Base-by-base conservation (phyloP, 116 monocot genomes). In the Cymodocea nodosa region DNA sequence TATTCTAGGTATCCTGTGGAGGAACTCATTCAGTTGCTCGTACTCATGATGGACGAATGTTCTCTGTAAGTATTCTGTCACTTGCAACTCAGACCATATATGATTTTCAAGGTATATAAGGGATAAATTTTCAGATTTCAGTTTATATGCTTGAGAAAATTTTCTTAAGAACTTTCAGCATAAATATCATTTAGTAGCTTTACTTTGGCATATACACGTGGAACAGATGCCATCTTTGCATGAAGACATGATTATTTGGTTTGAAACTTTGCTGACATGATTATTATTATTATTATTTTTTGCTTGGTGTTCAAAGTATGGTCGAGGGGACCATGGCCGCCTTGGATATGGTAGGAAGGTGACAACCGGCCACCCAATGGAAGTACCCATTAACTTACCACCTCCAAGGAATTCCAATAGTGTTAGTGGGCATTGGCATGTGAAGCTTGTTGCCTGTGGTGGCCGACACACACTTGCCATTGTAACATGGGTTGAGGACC, bases 21-120 rank as follows among this genome's bases (percentile, higher is more conserved):
- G 98, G 98, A 22, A 91, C 98, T 30, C 98, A 91, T 77, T 98
- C 92, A n/a, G 98, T 98, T 52, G 92, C 98, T 59, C 77, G 76
- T 20, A 98, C 92, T 50, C 82, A 76, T 15, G 84, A 89, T 70
- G 98, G 98, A 36, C 76, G 88, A 70, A 86, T 98, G 77, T 98
- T 86, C 71, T 91, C 98, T 63, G 97, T 97, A 69, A 91, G 92
- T 70, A 24, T 18, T 18, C 23, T 56, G 56, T 18, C 22, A 20
- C 23, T 18, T 56, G 3, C 15, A 56, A 23, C 18, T 20, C n/a
- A 22, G 0, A 30, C 3, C 30, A 30, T 30, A 30, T 1, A 30
- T 30, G 30, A 56, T 56, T 56, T 56, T 5, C 17, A 55, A 19
- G 5, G 55, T 1, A 6, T 55, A 18, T 15, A 6, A 2, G 17